A percentile compares a stretch with the other conserved stretches of the same genome.
Conservation (phyloP, 2,329 filamentous ascomycete genomes). For the Elsinoe perseae region DNA sequence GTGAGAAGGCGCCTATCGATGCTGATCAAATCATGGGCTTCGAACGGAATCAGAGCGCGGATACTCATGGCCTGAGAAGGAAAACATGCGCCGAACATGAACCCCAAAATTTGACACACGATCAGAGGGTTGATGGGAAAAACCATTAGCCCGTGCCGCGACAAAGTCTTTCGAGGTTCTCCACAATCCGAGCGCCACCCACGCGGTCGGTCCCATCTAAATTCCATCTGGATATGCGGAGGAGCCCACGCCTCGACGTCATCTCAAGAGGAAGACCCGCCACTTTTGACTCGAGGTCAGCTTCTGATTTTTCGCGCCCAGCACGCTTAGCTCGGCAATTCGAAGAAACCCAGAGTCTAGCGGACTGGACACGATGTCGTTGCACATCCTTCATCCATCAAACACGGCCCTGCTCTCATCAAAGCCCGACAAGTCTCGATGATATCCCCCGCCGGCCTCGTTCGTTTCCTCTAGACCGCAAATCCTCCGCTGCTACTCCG, state of each 20-base stretch:
- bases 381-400: not conserved
- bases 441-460: not conserved
- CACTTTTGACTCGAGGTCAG: not conserved
- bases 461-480: not conserved
- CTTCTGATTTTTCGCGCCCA: constrained; percentile 4
- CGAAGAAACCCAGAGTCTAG: not conserved
- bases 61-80: not conserved
- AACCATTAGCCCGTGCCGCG: not conserved
- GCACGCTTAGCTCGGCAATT: constrained; percentile 1
- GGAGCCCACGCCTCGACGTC: not conserved
- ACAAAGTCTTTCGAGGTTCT: not conserved
- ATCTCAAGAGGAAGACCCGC: constrained; percentile 7
- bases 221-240: not conserved
- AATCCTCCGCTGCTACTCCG: constrained; percentile 7
- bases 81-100: not conserved
- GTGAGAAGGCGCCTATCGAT: not conserved
- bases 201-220: not conserved
- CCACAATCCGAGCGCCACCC: constrained; percentile 7
- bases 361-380: not conserved
- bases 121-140: not conserved
- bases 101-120: not conserved
- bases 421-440: not conserved
- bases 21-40: not conserved
- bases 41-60: not conserved
- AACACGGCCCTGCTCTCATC: not conserved